Evolutionary conservation across 345 rosid genomes (phyloP), one percentile per base, ranked within the genome.

Genomic region (Ceriops zippeliana): DNA sequence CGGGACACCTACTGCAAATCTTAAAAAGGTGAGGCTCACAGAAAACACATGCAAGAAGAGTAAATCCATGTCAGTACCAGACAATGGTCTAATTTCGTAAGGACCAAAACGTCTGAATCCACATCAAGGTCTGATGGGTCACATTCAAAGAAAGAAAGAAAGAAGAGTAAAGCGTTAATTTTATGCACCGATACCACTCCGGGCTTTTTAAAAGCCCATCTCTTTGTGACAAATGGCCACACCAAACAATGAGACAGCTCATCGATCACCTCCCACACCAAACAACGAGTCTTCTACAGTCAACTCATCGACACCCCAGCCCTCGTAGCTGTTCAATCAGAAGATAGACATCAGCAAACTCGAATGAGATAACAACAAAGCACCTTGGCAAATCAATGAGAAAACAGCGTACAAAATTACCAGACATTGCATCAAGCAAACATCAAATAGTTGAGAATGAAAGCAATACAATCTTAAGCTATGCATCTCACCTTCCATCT

Each of bases 221-320:
- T 30, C 46, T 38, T 59, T 10, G 24, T 70, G 58, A 20, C 37
- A 66, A 8, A 19, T n/a, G 24, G 17, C 13, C 1, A 19, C 52
- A 27, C n/a, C 22, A 26, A 17, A 49, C 57, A 73, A 5, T 20
- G 15, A 32, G 20, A 37, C 49, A 8, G 17, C 3, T n/a, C 67
- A 68, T 84, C 82, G 88, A 73, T 83, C 90, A 8, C 98, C 97
- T 26, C 98, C 96, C 2, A 91, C 96, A n/a, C n/a, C n/a, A n/a
- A n/a, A n/a, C n/a, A 96, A 93, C 0, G 96, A 90, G 80, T 91
- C 97, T 74, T 93, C 97, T 49, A 89, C 95, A 31, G 91, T 87
- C 81, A 93, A 61, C 54, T 93, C 97, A 74, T 89, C 91, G 5
- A 86, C 98, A 67, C 91, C 96, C 91, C 96, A 86, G 53, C 88